Evolutionary conservation across 805 yeast species (phyloP), one percentile per base, ranked within the genome.

Genomic region (Barnettozyma californica): DNA sequence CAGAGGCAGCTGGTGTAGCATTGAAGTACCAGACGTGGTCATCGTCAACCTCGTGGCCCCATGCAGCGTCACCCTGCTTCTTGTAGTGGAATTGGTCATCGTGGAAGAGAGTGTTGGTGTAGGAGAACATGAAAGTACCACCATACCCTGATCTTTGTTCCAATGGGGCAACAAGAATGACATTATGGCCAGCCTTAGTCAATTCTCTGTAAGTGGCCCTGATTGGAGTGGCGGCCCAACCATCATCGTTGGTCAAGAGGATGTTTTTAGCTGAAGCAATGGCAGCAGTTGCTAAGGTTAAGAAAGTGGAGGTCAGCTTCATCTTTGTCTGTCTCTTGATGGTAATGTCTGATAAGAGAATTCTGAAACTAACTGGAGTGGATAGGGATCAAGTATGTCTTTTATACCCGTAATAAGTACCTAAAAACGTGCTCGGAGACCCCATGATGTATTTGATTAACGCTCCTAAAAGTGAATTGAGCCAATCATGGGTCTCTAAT

Each of bases 151-250:
- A 71, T 64, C 74, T 68, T 54, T 74, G 77, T 36, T 69, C 68
- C 21, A 70, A 76, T 43, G 83, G 82, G 10, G 81, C 81, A 34
- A 74, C 78, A 55, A 75, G 54, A 44, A 71, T 63, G 38, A 76
- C 81, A 48, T 65, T 68, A 59, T 77, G 74, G 27, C 79, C 80
- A n/a, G 75, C 80, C 10, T 57, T 55, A 25, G 61, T 69, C 52
- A 77, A 68, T 33, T 68, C 76, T 45, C 71, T 63, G 70, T 78
- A 79, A 11, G 78, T 62, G 14, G 83, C 80, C 59, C 83, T 73
- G 58, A 79, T 75, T 58, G 77, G 77, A 43, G 82, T 75, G 5
- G 81, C 65, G 3, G 74, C 76, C 78, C 79, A 79, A 18, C 77
- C 74, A 53, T 79, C 84, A 57, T 79, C 84, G 56, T 79, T 78